These are phyloP conservation scores for Rhizophlyctis rosea DNA, from an alignment of 192 early-diverging fungal genomes.

Conservation along the genomic window DNA sequence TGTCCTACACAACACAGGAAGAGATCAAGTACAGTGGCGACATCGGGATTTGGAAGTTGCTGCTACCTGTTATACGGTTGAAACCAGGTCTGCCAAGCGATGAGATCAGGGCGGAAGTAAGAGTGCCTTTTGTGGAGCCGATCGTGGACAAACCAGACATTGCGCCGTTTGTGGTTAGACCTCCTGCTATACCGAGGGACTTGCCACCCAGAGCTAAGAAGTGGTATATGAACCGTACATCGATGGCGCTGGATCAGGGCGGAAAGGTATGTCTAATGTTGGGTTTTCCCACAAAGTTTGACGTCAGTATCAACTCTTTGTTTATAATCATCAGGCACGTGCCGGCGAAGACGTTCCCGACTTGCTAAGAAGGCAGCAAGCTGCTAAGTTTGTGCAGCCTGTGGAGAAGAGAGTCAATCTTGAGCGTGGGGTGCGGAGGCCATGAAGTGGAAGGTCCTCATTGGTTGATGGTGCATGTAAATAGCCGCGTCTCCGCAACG, in stretches of 20 bases:
- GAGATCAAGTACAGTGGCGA: constrained; percentile 37
- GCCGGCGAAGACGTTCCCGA: constrained; percentile 4
- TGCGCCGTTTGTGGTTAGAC: constrained; percentile 39
- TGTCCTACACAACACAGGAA: constrained; percentile 32
- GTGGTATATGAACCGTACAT: constrained; percentile 56
- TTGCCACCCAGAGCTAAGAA: constrained; percentile 46
- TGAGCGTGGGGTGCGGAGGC: constrained; percentile 22
- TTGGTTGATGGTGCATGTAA: no score
- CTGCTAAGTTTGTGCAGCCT: constrained; percentile 38
- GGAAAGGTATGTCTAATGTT: constrained; percentile 17
- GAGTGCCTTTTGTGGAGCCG: constrained; percentile 39
- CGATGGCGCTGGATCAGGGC: constrained; percentile 51
- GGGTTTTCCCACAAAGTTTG: no score
- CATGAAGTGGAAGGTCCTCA: no score
- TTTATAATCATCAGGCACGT: not conserved
- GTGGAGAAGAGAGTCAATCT: constrained; percentile 48
- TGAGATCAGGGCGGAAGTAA: constrained; percentile 33
- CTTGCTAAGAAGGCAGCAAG: constrained; percentile 29
- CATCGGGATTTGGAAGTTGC: constrained; percentile 49
- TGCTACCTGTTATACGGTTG: constrained; percentile 43
- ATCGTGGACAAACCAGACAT: constrained; percentile 37
- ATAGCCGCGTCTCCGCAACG: no score
- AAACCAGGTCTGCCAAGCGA: constrained; percentile 35
- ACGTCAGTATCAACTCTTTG: no score
- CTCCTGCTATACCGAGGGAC: constrained; percentile 50